Base-by-base conservation (phyloP, 2,329 filamentous ascomycete species). In the Xylariaceae sp. region DNA sequence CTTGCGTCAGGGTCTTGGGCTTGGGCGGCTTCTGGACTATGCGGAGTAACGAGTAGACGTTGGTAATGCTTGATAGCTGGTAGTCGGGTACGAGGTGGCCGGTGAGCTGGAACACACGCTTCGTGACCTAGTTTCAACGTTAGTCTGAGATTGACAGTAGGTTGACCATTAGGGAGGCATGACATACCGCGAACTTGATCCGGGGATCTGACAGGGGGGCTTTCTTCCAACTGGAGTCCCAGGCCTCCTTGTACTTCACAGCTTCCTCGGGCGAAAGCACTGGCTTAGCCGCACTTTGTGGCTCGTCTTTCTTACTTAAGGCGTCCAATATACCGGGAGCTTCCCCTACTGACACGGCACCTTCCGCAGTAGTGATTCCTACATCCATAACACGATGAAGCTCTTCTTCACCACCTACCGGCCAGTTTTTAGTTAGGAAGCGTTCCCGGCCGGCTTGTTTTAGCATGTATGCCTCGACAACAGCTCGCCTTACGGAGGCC, bases 81-180 rank as follows among this genome's bases (percentile, higher is more conserved):
- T 84, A 78, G 73, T 97, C 93, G 16, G 89, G 80, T 62, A 96
- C 79, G 56, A 85, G 83, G 59, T 87, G 84, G 58, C 91, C 90
- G n/a, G 89, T 93, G 57, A 96, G 80, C 71, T 95, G 89, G 71
- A 89, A 85, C 59, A 92, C 77, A 56, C 91, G 88, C 76, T 96
- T 96, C 67, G 87, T 77, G 62, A 95, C 81, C 93, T 97, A 64
- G 20, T 29, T 43, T 12, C 3, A 18, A 6, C 44, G 44, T 70
- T 50, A 65, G 63, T 46, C 42, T 14, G 12, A 42, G n/a, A 19
- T n/a, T 7, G 14, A 14, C 26, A 51, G 20, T 41, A 10, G 41
- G 16, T 43, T 20, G 14, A 49, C 26, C 40, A 43, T 12, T 2
- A n/a, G 26, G 4, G n/a, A 40, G 23, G 52, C 20, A 40, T 37